These are phyloP conservation scores for Fragaria nilgerrensis DNA, from an alignment of 306 rosid species.

Conservation along the genomic window DNA sequence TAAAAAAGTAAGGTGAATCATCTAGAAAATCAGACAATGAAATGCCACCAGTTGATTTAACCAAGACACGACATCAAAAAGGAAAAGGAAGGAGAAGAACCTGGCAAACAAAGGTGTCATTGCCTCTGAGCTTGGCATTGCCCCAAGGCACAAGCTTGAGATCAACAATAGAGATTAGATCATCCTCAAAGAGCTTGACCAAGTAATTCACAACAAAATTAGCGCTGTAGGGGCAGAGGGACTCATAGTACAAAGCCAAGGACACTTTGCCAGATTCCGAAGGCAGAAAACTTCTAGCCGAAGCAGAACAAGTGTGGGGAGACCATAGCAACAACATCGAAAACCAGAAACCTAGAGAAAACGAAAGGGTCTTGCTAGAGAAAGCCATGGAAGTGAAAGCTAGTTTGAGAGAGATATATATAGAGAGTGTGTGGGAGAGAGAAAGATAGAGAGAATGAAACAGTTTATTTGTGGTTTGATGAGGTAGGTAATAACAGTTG, in stretches of 20 bases:
- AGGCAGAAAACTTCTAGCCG: conserved; percentile 14
- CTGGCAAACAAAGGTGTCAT: conserved; percentile 68
- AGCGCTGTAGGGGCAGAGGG: conserved; percentile 76
- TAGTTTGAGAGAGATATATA: background rate
- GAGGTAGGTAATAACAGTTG: conserved; percentile 1
- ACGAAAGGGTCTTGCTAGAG: conserved; percentile 12
- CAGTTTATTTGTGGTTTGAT: background rate
- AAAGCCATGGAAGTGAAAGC: conserved; percentile 35
- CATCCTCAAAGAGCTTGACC: conserved; percentile 52
- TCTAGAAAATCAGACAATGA: background rate
- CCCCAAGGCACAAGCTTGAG: conserved; percentile 90
- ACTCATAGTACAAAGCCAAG: conserved; percentile 68
- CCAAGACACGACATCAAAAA: background rate
- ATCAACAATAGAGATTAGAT: conserved; percentile 60
- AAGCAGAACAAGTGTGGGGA: conserved; percentile 27
- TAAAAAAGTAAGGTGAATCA: background rate
- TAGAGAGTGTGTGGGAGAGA: background rate
- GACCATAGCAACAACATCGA: conserved; percentile 28
- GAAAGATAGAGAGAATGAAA: background rate
- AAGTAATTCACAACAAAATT: conserved; percentile 63
- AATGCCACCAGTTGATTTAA: background rate
- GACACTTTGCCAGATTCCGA: conserved; percentile 58
- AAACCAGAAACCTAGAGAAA: conserved; percentile 21
- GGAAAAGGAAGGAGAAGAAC: conserved; percentile 28
- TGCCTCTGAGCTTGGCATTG: conserved; percentile 58